A percentile compares a stretch with the other conserved stretches of the same genome.
Conservation (phyloP, 2,329 filamentous ascomycete genomes). For the Diaporthe velutina region DNA sequence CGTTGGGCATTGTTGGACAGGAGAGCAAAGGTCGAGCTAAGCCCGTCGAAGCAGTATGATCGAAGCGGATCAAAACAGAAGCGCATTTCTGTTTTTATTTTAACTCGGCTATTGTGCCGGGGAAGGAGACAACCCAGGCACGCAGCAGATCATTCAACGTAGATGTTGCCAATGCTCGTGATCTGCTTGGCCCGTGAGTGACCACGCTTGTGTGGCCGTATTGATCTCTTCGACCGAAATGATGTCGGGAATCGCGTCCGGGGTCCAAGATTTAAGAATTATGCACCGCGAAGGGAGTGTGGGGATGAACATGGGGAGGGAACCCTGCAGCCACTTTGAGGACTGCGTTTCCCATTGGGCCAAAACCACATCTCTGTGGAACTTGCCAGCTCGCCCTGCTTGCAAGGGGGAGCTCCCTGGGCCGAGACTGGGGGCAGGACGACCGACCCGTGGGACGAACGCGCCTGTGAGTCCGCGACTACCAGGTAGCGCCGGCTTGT, state of each 20-base stretch:
- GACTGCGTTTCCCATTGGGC: neutral
- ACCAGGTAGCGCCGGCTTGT: slow-evolving; percentile 5
- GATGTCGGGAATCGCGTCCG: slow-evolving; percentile 25
- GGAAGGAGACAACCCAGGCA: neutral
- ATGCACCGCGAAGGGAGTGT: slow-evolving; percentile 21
- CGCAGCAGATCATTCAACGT: neutral
- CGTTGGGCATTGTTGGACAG: neutral
- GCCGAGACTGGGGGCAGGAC: neutral
- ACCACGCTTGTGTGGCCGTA: slow-evolving; percentile 24
- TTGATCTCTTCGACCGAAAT: slow-evolving; percentile 23
- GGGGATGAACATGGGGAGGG: slow-evolving; percentile 16
- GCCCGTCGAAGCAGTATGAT: neutral
- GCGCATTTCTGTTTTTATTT: neutral
- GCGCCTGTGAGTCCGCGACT: slow-evolving; percentile 20
- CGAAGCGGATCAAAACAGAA: neutral
- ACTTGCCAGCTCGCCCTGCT: neutral
- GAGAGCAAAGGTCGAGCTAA: neutral
- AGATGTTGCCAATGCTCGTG: slow-evolving; percentile 24
- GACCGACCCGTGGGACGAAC: slow-evolving; percentile 10
- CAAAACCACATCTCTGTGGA: neutral
- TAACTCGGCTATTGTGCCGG: neutral
- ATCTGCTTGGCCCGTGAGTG: slow-evolving; percentile 17
- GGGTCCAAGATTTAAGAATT: slow-evolving; percentile 30
- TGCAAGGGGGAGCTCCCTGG: slow-evolving; percentile 18
- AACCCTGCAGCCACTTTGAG: slow-evolving; percentile 27